Percentiles rank a stretch among this genome's conserved stretches.
Evolutionary conservation across 371 early-diverging fungal genomes (phyloP).

Genomic region (Mortierella sp.): DNA sequence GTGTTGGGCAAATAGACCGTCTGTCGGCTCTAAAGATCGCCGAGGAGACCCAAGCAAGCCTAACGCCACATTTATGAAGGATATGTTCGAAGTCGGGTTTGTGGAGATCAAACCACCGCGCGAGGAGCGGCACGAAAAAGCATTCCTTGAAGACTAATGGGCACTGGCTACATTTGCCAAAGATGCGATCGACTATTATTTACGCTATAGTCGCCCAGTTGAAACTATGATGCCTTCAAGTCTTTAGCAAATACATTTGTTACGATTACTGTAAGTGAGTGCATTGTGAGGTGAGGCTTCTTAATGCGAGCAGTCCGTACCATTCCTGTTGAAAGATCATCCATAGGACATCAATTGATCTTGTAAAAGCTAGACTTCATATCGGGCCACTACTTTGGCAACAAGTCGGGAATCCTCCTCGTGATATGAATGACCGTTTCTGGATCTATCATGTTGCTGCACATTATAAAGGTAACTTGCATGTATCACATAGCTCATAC

Average conservation of each 20-base stretch:
- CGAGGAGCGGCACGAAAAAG: background rate
- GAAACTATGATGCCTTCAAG: background rate
- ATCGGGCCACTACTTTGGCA: background rate
- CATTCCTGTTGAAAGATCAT: background rate
- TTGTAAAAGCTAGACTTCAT: background rate
- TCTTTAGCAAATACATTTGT: background rate
- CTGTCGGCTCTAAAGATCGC: too few species aligned
- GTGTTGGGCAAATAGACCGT: too few species aligned
- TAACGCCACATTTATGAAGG: background rate
- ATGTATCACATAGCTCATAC: too few species aligned
- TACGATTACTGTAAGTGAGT: background rate
- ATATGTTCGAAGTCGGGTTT: background rate
- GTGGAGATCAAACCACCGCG: conserved; percentile 2
- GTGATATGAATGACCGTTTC: background rate
- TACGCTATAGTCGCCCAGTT: background rate
- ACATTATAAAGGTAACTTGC: background rate
- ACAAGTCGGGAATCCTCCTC: background rate
- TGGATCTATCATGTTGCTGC: background rate
- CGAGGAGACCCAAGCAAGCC: background rate
- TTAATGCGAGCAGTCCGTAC: background rate
- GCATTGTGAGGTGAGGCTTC: background rate
- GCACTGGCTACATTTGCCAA: background rate
- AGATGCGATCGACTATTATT: background rate
- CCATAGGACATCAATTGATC: background rate
- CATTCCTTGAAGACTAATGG: background rate